Percentiles rank a stretch among this genome's conserved stretches.
phyloP scores from a whole-genome alignment of 106 monocot species.

The Platanthera guangdongensis region DNA sequence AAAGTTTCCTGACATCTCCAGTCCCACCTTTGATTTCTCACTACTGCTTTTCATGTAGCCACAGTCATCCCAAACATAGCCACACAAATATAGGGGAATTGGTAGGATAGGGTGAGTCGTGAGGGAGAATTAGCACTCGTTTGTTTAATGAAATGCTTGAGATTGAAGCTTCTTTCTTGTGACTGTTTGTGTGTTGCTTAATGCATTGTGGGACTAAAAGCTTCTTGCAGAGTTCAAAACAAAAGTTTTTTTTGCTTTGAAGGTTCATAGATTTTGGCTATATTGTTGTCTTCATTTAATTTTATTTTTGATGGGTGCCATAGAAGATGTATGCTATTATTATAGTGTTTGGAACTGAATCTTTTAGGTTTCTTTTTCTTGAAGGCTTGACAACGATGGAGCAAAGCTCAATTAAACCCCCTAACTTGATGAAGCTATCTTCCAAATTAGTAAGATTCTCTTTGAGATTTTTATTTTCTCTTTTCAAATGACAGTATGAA shows the following conservation, averaged over 20 bases:
- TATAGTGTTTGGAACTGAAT: not conserved
- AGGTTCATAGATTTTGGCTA: not conserved
- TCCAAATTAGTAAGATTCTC: conserved; percentile 1
- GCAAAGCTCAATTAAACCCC: not conserved
- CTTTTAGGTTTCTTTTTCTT: not conserved
- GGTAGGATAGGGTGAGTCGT: too few relatives aligned
- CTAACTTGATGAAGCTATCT: not conserved
- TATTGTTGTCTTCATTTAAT: not conserved
- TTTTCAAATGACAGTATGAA: not conserved
- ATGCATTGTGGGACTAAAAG: too few relatives aligned
- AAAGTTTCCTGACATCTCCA: too few relatives aligned
- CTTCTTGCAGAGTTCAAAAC: too few relatives aligned
- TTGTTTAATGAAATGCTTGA: too few relatives aligned
- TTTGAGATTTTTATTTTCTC: not conserved
- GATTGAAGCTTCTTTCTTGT: too few relatives aligned
- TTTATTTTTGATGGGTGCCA: not conserved
- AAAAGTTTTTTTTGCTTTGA: not conserved
- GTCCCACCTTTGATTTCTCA: too few relatives aligned
- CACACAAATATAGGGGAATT: too few relatives aligned
- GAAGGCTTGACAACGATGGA: not conserved
- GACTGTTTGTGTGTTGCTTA: too few relatives aligned
- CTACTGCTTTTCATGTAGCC: too few relatives aligned
- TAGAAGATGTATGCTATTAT: not conserved
- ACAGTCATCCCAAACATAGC: too few relatives aligned
- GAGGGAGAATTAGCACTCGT: too few relatives aligned